Base-by-base conservation (phyloP, 768 basidiomycete species). In the Russula emetica region DNA sequence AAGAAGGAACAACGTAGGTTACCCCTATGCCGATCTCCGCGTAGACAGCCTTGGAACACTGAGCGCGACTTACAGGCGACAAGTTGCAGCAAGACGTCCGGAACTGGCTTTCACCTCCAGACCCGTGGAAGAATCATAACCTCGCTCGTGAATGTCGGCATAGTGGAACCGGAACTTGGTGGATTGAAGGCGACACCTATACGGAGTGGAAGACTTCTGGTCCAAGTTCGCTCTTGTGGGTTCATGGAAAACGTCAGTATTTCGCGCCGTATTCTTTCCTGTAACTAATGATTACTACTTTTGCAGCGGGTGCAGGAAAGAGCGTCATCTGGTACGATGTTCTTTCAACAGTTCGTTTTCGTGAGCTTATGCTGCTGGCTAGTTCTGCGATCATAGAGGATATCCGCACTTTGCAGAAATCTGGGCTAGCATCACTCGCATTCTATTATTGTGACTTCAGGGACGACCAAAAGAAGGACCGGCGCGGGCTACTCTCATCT, bases 401-500 rank as follows among this genome's bases (percentile, higher is more conserved):
- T 14, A 38, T 62, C 16, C 28, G 38, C 22, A 5, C 13, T 16
- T 34, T 57, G 55, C 9, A 32, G 30, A 40, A 30, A 20, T 26
- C 49, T 1, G 61, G 61, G 20, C 10, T 24, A 1, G 61, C 61
- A 1, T 51, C 9, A 5, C 47, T 62, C 8, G 61, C 40, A 1
- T 62, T 56, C 38, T 57, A 57, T 6, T 62, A 40, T 38, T 62
- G 34, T 10, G 61, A 57, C 28, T 62, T 57, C 38, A 50, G 55
- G 28, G 55, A 57, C 7, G 38, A 47, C 13, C 3, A 51, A 54
- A 62, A 62, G 22, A 54, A 56, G 24, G 8, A 50, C 3, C 14
- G 34, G 3, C 55, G 18, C 13, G 61, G 44, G 0, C 30, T 62
- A 2, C 55, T 62, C 20, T 56, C 55, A 9, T 62, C 61, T 2